A percentile compares a stretch with the other conserved stretches of the same genome.
These are phyloP conservation scores for Oropetium thomaeum DNA, from an alignment of 176 grass and related monocot genomes.

Conservation along the genomic window DNA sequence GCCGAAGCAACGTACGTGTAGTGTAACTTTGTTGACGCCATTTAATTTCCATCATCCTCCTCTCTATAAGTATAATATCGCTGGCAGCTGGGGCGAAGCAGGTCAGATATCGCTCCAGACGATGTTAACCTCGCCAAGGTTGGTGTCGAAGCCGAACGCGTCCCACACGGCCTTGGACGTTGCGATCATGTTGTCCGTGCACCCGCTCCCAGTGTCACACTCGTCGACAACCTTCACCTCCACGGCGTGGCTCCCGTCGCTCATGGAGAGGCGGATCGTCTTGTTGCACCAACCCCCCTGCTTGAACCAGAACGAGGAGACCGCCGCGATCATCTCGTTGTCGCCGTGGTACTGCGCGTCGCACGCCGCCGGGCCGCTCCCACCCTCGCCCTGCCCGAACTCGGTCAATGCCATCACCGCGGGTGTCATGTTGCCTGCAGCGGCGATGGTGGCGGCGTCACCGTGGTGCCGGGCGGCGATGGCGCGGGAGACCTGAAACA, in stretches of 20 bases:
- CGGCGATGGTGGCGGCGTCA: no score
- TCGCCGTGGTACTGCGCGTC: slow-evolving; percentile 37
- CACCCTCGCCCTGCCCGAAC: slow-evolving; percentile 11
- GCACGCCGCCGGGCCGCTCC: slow-evolving; percentile 30
- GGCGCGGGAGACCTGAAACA: no score
- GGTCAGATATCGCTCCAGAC: no score
- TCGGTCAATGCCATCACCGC: slow-evolving; percentile 43
- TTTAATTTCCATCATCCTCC: no score
- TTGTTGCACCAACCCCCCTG: slow-evolving; percentile 24
- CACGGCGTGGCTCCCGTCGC: slow-evolving; percentile 19
- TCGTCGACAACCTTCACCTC: slow-evolving; percentile 30
- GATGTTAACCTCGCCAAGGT: slow-evolving; percentile 11
- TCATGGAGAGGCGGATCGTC: slow-evolving; percentile 27
- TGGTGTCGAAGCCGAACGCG: slow-evolving; percentile 30
- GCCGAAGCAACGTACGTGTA: no score
- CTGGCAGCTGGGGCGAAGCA: no score
- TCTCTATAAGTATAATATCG: no score
- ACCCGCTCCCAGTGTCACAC: slow-evolving; percentile 13
- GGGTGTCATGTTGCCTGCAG: no score
- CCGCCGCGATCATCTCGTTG: slow-evolving; percentile 29
- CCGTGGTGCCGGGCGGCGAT: no score
- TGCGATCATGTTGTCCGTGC: slow-evolving; percentile 34
- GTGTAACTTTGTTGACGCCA: no score
- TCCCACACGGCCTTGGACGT: slow-evolving; percentile 42
- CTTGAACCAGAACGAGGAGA: slow-evolving; percentile 19